Conservation (phyloP, 1,284 basidiomycete species). For the Gymnopus androsaceus region DNA sequence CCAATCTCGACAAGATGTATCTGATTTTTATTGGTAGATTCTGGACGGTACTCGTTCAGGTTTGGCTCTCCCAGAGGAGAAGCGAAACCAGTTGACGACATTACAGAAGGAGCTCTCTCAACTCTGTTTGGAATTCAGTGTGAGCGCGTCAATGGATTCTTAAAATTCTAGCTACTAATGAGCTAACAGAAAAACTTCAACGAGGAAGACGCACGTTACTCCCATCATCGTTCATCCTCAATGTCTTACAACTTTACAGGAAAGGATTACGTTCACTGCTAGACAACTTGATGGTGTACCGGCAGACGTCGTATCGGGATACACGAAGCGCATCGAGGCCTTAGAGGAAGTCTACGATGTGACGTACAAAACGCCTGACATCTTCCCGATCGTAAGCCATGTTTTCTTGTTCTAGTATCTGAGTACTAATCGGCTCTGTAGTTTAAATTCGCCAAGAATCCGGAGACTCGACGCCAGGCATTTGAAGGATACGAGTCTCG, state of each 20-base stretch:
- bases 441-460: constrained; percentile 78
- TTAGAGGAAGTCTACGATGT: constrained; percentile 64
- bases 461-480: constrained; percentile 66
- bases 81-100: constrained; percentile 55
- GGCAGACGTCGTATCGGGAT: constrained; percentile 74
- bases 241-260: constrained; percentile 40
- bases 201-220: constrained; percentile 67
- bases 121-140: constrained; percentile 72
- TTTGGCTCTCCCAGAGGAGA: constrained; percentile 66
- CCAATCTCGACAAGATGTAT: background rate
- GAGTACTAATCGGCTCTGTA: constrained; percentile 28
- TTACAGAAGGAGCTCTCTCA: constrained; percentile 73
- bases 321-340: constrained; percentile 60
- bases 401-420: constrained; percentile 8
- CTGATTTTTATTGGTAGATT: constrained; percentile 35
- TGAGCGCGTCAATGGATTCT: constrained; percentile 34
- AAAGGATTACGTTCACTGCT: constrained; percentile 60
- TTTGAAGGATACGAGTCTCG: constrained; percentile 69
- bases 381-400: constrained; percentile 67
- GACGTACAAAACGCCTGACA: constrained; percentile 75
- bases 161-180: background rate
- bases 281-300: constrained; percentile 82
- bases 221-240: background rate
- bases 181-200: constrained; percentile 76
- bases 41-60: constrained; percentile 77